Evolutionary conservation across 352 stramenopile species (phyloP).

Genomic region (Phytopythium cucurbitacearum): DNA sequence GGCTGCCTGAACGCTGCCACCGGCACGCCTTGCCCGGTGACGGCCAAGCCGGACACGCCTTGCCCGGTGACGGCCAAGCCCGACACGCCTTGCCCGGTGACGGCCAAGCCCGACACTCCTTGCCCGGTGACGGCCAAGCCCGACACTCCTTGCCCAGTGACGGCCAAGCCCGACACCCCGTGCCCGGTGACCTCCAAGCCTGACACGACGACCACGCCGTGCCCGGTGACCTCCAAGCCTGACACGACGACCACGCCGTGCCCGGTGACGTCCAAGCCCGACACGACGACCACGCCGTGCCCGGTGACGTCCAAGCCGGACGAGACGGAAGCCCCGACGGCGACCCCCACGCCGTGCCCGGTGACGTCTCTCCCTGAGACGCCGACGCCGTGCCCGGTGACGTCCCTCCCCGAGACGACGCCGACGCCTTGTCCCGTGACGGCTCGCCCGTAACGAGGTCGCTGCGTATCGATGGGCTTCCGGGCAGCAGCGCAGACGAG

Average conservation of each 20-base stretch:
- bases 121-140: neutral
- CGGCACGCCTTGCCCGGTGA: constrained; percentile 2
- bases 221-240: constrained; percentile 8
- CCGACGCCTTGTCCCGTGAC: constrained; percentile 34
- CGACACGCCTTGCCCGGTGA: constrained; percentile 8
- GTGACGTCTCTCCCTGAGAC: constrained; percentile 12
- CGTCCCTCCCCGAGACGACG: constrained; percentile 9
- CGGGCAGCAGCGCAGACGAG: too few relatives aligned
- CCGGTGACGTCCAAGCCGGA: constrained; percentile 4
- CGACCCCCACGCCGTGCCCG: constrained; percentile 10
- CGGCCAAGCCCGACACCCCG: neutral
- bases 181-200: constrained; percentile 2
- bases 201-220: constrained; percentile 3
- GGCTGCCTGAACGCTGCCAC: constrained; percentile 12
- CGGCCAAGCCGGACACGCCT: constrained; percentile 1
- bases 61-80: constrained; percentile 10
- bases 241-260: constrained; percentile 2
- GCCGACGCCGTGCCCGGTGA: constrained; percentile 15
- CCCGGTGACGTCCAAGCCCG: constrained; percentile 1
- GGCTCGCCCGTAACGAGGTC: constrained; percentile 4
- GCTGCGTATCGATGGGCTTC: neutral
- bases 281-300: constrained; percentile 2
- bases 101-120: neutral
- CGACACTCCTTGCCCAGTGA: neutral
- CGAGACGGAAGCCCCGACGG: neutral